Evolutionary conservation across 73 alveolate genomes (phyloP).

Genomic region (Uronychia setigera): DNA sequence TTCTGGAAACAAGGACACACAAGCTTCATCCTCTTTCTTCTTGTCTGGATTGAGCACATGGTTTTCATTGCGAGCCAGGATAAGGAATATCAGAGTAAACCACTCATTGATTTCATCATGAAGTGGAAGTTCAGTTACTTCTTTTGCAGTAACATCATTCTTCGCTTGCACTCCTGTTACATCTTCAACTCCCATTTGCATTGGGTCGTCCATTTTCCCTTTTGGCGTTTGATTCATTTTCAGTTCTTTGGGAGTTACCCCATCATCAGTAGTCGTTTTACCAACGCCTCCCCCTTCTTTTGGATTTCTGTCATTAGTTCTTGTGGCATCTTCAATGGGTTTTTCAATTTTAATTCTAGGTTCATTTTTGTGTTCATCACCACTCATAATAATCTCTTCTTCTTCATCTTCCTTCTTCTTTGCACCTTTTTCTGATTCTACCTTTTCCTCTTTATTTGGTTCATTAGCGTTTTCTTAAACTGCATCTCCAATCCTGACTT

Average conservation of each 20-base stretch:
- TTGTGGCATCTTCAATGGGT: neutral
- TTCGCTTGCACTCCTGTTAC: neutral
- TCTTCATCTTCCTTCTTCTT: neutral
- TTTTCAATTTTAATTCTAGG: neutral
- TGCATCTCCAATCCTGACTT: neutral
- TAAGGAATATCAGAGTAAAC: neutral
- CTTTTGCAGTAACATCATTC: neutral
- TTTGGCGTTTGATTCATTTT: neutral
- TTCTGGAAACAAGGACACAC: neutral
- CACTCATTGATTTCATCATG: neutral
- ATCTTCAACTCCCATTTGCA: neutral
- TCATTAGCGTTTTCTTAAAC: neutral
- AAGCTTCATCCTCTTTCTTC: neutral
- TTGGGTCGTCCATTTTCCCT: neutral
- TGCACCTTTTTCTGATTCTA: neutral
- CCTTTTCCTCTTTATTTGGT: neutral
- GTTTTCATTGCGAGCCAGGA: neutral
- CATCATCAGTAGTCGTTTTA: neutral
- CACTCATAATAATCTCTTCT: neutral
- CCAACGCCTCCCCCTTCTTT: too few species aligned
- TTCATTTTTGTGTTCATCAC: neutral
- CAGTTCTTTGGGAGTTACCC: neutral
- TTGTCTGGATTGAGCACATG: neutral
- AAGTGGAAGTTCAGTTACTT: neutral
- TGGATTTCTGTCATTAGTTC: neutral